Evolutionary conservation across 768 basidiomycete genomes (phyloP).

Genomic region (Boletus patriciae): DNA sequence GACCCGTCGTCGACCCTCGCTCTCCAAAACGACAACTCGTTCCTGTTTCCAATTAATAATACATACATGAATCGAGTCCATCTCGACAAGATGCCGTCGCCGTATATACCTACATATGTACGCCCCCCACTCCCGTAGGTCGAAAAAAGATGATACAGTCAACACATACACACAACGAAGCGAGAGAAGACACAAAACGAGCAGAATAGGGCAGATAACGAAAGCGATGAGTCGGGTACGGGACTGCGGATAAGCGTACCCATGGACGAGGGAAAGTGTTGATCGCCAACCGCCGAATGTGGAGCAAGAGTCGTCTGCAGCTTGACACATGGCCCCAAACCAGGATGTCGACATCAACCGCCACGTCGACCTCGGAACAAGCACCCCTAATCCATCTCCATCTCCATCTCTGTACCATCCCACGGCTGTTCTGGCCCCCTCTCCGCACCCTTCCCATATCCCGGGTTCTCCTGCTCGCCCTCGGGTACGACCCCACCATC

Average conservation of each 20-base stretch:
- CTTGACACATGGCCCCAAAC: neutral
- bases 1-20: neutral
- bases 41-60: neutral
- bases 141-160: neutral
- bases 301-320: neutral
- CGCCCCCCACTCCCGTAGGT: neutral
- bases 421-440: conserved; percentile 28
- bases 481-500: conserved; percentile 1
- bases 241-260: neutral
- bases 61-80: neutral
- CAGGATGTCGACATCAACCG: neutral
- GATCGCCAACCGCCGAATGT: neutral
- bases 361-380: neutral
- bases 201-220: neutral
- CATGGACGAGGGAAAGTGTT: neutral
- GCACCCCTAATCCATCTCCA: conserved; percentile 29
- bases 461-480: neutral
- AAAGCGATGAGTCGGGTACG: neutral
- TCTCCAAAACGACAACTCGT: neutral
- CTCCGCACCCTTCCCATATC: neutral
- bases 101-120: neutral
- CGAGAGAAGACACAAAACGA: neutral
- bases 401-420: conserved; percentile 57
- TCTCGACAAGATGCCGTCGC: neutral
- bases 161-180: neutral